Conservation (phyloP, 441 rosid genomes). For the Biscutella auriculata region DNA sequence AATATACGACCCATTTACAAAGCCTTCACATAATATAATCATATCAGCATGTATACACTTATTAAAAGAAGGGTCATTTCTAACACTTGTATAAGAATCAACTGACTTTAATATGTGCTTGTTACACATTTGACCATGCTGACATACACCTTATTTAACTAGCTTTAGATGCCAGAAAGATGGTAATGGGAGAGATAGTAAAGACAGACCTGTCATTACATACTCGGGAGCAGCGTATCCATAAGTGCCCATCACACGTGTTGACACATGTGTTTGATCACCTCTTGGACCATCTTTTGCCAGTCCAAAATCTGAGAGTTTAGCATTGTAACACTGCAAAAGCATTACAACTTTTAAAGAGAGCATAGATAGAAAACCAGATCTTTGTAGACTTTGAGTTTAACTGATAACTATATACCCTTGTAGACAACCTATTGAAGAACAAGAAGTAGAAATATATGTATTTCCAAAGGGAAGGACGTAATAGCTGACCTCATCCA, state of each 20-base stretch:
- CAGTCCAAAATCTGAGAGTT: slow-evolving; percentile 94
- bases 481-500: slow-evolving; percentile 44
- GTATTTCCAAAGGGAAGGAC: slow-evolving; percentile 1
- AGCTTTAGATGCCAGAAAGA: background rate
- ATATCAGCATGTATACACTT: background rate
- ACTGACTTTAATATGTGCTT: background rate
- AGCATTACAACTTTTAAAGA: slow-evolving; percentile 18
- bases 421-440: background rate
- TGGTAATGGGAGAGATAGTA: background rate
- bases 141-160: background rate
- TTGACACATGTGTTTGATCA: slow-evolving; percentile 96
- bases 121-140: background rate
- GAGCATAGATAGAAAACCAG: slow-evolving; percentile 10
- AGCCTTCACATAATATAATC: background rate
- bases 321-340: slow-evolving; percentile 73
- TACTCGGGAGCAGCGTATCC: slow-evolving; percentile 99
- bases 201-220: slow-evolving; percentile 81
- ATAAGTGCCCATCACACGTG: slow-evolving; percentile 95
- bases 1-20: background rate
- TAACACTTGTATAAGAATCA: background rate
- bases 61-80: background rate
- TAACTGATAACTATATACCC: background rate
- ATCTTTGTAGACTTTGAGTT: background rate
- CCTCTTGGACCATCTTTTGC: slow-evolving; percentile 99
- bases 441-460: background rate